Evolutionary conservation across 371 early-diverging fungal genomes (phyloP).

Genomic region (Syncephalastrum contaminatum): DNA sequence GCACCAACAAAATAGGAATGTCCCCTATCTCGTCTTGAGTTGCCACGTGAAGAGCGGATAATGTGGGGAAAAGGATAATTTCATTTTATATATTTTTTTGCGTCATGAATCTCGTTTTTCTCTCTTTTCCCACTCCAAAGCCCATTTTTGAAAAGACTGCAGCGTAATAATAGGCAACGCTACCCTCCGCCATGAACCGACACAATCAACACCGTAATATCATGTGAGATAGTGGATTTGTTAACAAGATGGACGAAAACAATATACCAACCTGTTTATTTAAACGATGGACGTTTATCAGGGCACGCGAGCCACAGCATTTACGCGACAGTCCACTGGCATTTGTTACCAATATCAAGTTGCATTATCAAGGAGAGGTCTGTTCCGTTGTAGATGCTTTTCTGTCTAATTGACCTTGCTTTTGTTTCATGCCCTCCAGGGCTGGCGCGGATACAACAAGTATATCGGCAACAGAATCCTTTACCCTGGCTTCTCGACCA

Average conservation of each 20-base stretch:
- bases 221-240: slow-evolving; percentile 4
- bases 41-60: too few relatives aligned
- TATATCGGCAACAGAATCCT: slow-evolving; percentile 77
- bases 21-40: too few relatives aligned
- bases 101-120: too few relatives aligned
- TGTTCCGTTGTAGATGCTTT: slow-evolving; percentile 9
- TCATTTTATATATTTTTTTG: too few relatives aligned
- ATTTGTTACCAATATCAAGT: slow-evolving; percentile 63
- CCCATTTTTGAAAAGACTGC: too few relatives aligned
- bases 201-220: slow-evolving; percentile 3
- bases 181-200: too few relatives aligned
- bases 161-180: too few relatives aligned
- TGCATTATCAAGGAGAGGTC: slow-evolving; percentile 69
- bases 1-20: too few relatives aligned
- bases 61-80: too few relatives aligned
- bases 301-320: slow-evolving; percentile 57
- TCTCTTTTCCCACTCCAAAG: too few relatives aligned
- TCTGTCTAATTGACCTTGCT: slow-evolving; percentile 5
- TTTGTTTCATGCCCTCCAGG: slow-evolving; percentile 36
- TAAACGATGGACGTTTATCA: slow-evolving; percentile 9
- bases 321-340: slow-evolving; percentile 73
- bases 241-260: too few relatives aligned
- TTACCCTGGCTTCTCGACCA: slow-evolving; percentile 62
- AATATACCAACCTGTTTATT: not conserved
- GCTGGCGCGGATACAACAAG: slow-evolving; percentile 78